phyloP scores from a whole-genome alignment of 306 rosid species.

The Parietaria judaica region DNA sequence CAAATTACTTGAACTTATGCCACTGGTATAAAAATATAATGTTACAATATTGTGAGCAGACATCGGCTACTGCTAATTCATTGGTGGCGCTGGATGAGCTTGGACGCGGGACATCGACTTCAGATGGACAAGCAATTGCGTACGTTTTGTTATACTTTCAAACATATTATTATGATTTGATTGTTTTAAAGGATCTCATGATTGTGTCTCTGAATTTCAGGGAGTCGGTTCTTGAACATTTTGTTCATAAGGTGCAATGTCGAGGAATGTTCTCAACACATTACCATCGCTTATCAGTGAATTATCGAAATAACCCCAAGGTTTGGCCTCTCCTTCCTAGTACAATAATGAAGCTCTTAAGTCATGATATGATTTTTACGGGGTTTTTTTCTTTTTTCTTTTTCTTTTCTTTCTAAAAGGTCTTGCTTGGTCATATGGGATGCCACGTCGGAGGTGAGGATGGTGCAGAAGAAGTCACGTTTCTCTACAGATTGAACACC shows the following conservation, averaged over 20 bases:
- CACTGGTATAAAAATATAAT: background rate
- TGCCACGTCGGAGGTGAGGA: slow-evolving; percentile 79
- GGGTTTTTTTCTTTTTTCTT: background rate
- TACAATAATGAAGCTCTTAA: background rate
- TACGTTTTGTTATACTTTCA: slow-evolving; percentile 29
- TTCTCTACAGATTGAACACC: slow-evolving; percentile 69
- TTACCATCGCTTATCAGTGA: slow-evolving; percentile 73
- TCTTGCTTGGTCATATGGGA: slow-evolving; percentile 82
- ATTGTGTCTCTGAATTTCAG: slow-evolving; percentile 24
- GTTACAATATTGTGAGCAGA: slow-evolving; percentile 38
- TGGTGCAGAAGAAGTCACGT: slow-evolving; percentile 83
- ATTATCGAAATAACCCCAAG: slow-evolving; percentile 54
- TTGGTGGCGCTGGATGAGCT: slow-evolving; percentile 89
- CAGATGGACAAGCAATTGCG: slow-evolving; percentile 99
- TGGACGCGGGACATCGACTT: slow-evolving; percentile 98
- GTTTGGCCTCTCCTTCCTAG: slow-evolving; percentile 26
- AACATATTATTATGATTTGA: background rate
- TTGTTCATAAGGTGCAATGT: slow-evolving; percentile 72
- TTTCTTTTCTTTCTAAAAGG: slow-evolving; percentile 39
- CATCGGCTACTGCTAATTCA: slow-evolving; percentile 74
- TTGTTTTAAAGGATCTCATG: slow-evolving; percentile 14
- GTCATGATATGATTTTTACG: slow-evolving; percentile 1
- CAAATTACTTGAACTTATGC: background rate
- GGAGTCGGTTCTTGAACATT: slow-evolving; percentile 76
- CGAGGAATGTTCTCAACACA: slow-evolving; percentile 89